These are phyloP conservation scores for Blastocystis hominis DNA, from an alignment of 352 stramenopile species.

Conservation along the genomic window DNA sequence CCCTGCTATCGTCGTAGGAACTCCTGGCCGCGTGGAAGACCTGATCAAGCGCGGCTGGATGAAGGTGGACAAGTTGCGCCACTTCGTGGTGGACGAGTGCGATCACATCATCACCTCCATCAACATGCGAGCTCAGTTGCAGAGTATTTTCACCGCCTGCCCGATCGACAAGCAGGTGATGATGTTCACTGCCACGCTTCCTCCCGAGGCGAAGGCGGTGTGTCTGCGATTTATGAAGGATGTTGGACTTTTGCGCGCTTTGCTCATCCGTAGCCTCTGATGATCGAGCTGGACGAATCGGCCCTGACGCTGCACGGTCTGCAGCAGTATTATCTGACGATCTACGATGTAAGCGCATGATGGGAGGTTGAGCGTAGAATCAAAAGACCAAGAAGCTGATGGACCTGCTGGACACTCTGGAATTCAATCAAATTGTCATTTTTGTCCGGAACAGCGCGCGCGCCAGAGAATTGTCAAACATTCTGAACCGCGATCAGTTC, in stretches of 20 bases:
- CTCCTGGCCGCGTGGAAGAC: conserved; percentile 82
- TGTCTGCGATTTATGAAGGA: conserved; percentile 93
- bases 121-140: conserved; percentile 95
- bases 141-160: conserved; percentile 97
- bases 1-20: conserved; percentile 88
- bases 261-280: conserved; percentile 75
- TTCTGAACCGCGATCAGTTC: conserved; percentile 99
- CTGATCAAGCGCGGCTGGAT: conserved; percentile 70
- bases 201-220: conserved; percentile 94
- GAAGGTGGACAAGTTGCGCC: conserved; percentile 95
- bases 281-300: conserved; percentile 99
- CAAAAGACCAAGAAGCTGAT: conserved; percentile 99
- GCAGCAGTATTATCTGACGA: conserved; percentile 98
- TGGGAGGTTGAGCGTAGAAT: not conserved
- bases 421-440: conserved; percentile 99
- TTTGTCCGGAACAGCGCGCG: conserved; percentile 65
- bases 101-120: conserved; percentile 97
- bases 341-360: conserved; percentile 74
- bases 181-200: conserved; percentile 97
- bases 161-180: conserved; percentile 97
- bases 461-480: conserved; percentile 87
- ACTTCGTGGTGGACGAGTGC: conserved; percentile 99
- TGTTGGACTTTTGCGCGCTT: conserved; percentile 6
- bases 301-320: conserved; percentile 98
- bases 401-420: conserved; percentile 93